Conservation (phyloP, 1,284 basidiomycete species). For the Vanrija pseudolonga region DNA sequence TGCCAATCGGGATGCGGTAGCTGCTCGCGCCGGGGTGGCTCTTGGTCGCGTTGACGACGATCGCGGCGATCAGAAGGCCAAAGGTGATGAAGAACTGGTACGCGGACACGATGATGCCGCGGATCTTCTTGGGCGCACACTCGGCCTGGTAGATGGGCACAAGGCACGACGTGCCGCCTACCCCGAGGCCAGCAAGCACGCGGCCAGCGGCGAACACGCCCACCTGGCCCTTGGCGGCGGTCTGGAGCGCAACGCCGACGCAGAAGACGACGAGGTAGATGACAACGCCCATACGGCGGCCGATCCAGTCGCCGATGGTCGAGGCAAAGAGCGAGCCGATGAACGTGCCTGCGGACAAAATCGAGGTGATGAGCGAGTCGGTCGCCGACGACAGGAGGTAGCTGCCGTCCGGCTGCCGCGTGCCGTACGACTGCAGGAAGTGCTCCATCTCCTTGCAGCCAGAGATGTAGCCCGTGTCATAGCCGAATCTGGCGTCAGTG, state of each 20-base stretch:
- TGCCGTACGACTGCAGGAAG: constrained; percentile 9
- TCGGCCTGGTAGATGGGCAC: constrained; percentile 69
- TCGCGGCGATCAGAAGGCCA: constrained; percentile 65
- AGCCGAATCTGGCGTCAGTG: not conserved
- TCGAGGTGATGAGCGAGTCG: not conserved
- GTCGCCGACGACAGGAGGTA: constrained; percentile 3
- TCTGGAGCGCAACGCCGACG: constrained; percentile 56
- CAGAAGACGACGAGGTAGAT: constrained; percentile 55
- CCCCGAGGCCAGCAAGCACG: constrained; percentile 77
- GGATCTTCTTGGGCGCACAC: constrained; percentile 59
- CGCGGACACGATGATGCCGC: constrained; percentile 67
- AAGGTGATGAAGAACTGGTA: constrained; percentile 64
- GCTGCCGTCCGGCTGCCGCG: constrained; percentile 1
- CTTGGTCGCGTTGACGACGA: constrained; percentile 58
- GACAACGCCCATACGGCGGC: not conserved
- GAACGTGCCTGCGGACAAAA: not conserved
- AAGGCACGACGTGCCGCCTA: constrained; percentile 63
- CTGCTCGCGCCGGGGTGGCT: not conserved
- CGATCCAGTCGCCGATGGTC: not conserved
- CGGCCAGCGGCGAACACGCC: constrained; percentile 64
- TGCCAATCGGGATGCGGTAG: constrained; percentile 20
- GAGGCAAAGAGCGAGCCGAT: not conserved
- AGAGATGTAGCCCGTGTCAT: constrained; percentile 10
- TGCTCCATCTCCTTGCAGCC: constrained; percentile 16
- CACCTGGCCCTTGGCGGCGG: not conserved